Percentiles rank a stretch among this genome's conserved stretches.
Evolutionary conservation across 1,139 yeast species (phyloP).

Genomic region (Suhomyces anneliseae): DNA sequence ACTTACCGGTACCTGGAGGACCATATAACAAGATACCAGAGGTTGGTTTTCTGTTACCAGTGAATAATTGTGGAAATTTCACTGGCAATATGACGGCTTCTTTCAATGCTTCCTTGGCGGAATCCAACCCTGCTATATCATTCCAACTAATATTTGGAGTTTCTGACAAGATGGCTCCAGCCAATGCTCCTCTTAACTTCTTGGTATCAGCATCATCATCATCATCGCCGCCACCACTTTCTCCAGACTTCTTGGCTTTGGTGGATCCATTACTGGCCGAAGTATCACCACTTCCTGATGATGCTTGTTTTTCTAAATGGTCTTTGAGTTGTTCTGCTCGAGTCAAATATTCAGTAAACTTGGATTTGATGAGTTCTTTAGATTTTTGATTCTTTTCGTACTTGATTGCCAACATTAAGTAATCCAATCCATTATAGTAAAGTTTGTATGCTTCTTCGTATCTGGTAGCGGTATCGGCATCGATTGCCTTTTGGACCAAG

Average conservation of each 20-base stretch:
- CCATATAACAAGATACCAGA: constrained; percentile 91
- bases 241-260: constrained; percentile 54
- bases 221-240: constrained; percentile 44
- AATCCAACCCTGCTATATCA: constrained; percentile 94
- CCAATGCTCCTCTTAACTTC: constrained; percentile 85
- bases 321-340: constrained; percentile 95
- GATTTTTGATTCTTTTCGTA: constrained; percentile 91
- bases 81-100: constrained; percentile 97
- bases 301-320: constrained; percentile 68
- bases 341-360: constrained; percentile 86
- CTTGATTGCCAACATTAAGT: constrained; percentile 91
- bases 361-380: constrained; percentile 83
- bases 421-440: constrained; percentile 91
- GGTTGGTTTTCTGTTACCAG: constrained; percentile 92
- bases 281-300: constrained; percentile 47
- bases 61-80: constrained; percentile 89
- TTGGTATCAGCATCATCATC: constrained; percentile 85
- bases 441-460: constrained; percentile 94
- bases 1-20: constrained; percentile 99
- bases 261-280: constrained; percentile 56
- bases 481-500: constrained; percentile 90
- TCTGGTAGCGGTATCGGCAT: constrained; percentile 86
- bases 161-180: constrained; percentile 89
- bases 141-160: constrained; percentile 94
- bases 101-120: constrained; percentile 93